Percentiles rank a stretch among this genome's conserved stretches.
Evolutionary conservation across 2,329 filamentous ascomycete genomes (phyloP).

Genomic region (Hirsutella rhossiliensis): DNA sequence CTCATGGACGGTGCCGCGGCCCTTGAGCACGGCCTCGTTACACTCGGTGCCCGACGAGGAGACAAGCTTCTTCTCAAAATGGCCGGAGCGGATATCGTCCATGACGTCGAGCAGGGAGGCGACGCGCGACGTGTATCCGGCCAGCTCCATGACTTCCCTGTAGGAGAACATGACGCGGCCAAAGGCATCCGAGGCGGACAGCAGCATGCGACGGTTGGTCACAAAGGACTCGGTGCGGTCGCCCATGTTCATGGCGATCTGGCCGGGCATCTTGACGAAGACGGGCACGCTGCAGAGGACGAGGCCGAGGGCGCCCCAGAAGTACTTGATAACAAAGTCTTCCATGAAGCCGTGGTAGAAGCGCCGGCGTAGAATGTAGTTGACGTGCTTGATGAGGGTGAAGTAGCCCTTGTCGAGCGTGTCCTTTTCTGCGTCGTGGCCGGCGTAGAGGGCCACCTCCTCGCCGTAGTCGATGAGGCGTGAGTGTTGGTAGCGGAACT

Average conservation of each 20-base stretch:
- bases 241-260: constrained; percentile 52
- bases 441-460: constrained; percentile 83
- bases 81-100: constrained; percentile 79
- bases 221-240: constrained; percentile 71
- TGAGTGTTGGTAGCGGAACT: constrained; percentile 92
- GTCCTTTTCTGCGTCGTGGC: constrained; percentile 90
- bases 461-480: constrained; percentile 92
- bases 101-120: constrained; percentile 85
- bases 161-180: constrained; percentile 96
- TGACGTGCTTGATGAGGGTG: constrained; percentile 97
- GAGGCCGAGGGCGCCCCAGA: constrained; percentile 90
- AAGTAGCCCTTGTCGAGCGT: constrained; percentile 97
- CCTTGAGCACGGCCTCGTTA: constrained; percentile 71
- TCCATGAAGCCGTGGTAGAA: constrained; percentile 99
- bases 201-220: constrained; percentile 81
- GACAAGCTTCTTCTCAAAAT: constrained; percentile 93
- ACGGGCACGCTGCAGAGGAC: constrained; percentile 89
- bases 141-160: constrained; percentile 91
- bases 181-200: constrained; percentile 91
- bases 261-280: constrained; percentile 82
- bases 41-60: constrained; percentile 73
- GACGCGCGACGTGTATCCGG: constrained; percentile 88
- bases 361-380: constrained; percentile 77
- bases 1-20: constrained; percentile 71
- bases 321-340: constrained; percentile 98